Percentiles rank a stretch among this genome's conserved stretches.
Conservation (phyloP, 495 filamentous ascomycete species). For the Hypoxylon fuscum region DNA sequence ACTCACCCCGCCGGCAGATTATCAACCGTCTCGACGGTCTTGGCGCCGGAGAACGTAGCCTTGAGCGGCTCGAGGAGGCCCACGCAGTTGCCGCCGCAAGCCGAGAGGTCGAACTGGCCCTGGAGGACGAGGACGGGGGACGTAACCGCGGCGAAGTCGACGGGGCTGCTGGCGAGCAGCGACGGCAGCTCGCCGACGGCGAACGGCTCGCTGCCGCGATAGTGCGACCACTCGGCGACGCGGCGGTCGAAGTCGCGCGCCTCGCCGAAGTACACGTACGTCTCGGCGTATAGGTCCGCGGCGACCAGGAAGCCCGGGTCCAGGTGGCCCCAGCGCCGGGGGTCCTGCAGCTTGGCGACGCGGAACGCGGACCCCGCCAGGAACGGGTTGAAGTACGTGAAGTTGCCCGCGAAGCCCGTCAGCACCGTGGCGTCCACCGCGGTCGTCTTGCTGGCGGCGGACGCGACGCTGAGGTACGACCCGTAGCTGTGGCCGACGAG, state of each 20-base stretch:
- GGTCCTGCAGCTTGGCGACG: conserved; percentile 28
- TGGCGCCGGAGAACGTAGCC: conserved; percentile 23
- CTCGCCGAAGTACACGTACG: conserved; percentile 34
- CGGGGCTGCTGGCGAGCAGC: conserved; percentile 28
- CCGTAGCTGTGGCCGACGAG: conserved; percentile 47
- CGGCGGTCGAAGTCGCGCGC: conserved; percentile 38
- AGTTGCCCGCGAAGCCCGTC: conserved; percentile 39
- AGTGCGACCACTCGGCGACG: conserved; percentile 38
- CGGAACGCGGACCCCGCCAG: conserved; percentile 36
- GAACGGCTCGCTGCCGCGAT: conserved; percentile 39
- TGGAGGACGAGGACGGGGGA: conserved; percentile 36
- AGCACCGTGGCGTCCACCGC: conserved; percentile 37
- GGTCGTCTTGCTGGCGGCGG: conserved; percentile 23
- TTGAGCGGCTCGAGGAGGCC: conserved; percentile 32
- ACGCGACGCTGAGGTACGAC: conserved; percentile 38
- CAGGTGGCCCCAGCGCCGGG: conserved; percentile 33
- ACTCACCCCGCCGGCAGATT: conserved; percentile 39
- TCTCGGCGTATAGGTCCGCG: conserved; percentile 34
- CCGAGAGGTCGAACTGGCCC: conserved; percentile 41
- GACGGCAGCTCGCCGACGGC: conserved; percentile 40
- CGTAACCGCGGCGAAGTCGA: conserved; percentile 28
- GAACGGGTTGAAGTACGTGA: conserved; percentile 38
- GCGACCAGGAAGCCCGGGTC: conserved; percentile 35
- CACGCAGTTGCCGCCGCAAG: conserved; percentile 42
- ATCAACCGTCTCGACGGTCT: conserved; percentile 29